Percentiles rank a stretch among this genome's conserved stretches.
Evolutionary conservation across 2,329 filamentous ascomycete genomes (phyloP).

Genomic region (Emergomyces pasteurianus): DNA sequence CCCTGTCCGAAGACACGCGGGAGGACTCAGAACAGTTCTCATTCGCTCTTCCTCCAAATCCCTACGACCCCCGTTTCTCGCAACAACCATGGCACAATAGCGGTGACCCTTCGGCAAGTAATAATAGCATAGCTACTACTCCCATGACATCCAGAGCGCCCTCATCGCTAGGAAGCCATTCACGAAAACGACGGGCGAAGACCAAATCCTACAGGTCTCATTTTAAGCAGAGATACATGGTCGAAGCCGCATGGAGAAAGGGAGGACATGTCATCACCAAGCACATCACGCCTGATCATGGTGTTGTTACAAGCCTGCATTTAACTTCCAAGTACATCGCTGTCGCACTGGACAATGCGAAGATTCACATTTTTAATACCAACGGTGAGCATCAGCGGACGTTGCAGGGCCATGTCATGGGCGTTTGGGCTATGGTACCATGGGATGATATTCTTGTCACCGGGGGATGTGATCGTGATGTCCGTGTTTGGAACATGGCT

Average conservation of each 20-base stretch:
- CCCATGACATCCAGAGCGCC: background rate
- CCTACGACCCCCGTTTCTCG: background rate
- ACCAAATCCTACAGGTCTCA: conserved; percentile 85
- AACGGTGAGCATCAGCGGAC: conserved; percentile 80
- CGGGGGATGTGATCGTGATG: conserved; percentile 91
- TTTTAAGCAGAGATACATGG: conserved; percentile 94
- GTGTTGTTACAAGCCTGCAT: conserved; percentile 91
- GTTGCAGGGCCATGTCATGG: conserved; percentile 93
- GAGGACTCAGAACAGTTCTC: conserved; percentile 25
- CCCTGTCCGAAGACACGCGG: conserved; percentile 36
- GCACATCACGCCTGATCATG: conserved; percentile 91
- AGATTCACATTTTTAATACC: conserved; percentile 95
- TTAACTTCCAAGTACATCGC: conserved; percentile 94
- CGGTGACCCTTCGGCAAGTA: background rate
- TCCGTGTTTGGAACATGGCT: conserved; percentile 90
- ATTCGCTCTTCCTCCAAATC: conserved; percentile 4
- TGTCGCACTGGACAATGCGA: conserved; percentile 92
- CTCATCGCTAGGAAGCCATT: conserved; percentile 4
- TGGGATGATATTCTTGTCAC: conserved; percentile 94
- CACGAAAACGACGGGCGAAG: conserved; percentile 43
- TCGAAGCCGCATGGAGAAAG: conserved; percentile 91
- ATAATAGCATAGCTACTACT: background rate
- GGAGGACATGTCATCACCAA: conserved; percentile 73
- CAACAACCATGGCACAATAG: background rate
- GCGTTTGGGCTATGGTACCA: conserved; percentile 98